phyloP scores from a whole-genome alignment of 768 basidiomycete species.

The Kwoniella sp. region DNA sequence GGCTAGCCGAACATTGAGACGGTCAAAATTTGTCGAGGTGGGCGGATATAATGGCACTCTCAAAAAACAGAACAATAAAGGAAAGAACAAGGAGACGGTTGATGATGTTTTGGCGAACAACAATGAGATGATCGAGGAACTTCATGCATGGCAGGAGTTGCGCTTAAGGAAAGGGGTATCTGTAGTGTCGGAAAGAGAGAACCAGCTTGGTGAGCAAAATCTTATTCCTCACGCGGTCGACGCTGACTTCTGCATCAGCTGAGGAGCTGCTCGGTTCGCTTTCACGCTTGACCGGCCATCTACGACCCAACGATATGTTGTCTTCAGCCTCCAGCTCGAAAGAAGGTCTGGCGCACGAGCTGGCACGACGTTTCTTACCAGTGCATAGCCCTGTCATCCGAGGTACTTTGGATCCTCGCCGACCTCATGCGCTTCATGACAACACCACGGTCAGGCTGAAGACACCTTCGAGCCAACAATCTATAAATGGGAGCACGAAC shows the following conservation, averaged over 20 bases:
- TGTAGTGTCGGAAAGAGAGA: constrained; percentile 34
- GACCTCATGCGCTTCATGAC: constrained; percentile 49
- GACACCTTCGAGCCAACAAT: neutral
- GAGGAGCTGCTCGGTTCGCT: constrained; percentile 40
- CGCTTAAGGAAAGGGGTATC: constrained; percentile 32
- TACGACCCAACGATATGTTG: constrained; percentile 34
- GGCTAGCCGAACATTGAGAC: constrained; percentile 11
- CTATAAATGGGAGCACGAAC: neutral
- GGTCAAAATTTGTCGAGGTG: constrained; percentile 3
- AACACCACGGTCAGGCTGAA: constrained; percentile 32
- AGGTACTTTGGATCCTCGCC: constrained; percentile 50
- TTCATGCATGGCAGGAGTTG: constrained; percentile 49
- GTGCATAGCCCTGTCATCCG: constrained; percentile 36
- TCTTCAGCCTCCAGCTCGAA: constrained; percentile 20
- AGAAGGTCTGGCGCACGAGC: constrained; percentile 34
- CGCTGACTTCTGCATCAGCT: constrained; percentile 16
- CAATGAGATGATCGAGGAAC: constrained; percentile 35
- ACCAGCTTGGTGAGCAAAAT: constrained; percentile 49
- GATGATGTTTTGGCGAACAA: constrained; percentile 41
- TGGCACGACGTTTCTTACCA: constrained; percentile 39
- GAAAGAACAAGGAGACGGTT: constrained; percentile 23
- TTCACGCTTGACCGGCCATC: constrained; percentile 25
- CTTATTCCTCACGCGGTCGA: neutral
- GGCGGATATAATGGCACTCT: constrained; percentile 6
- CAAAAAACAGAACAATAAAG: constrained; percentile 4